phyloP scores from a whole-genome alignment of 768 basidiomycete species.

The Xerocomus brunneocitrinus region DNA sequence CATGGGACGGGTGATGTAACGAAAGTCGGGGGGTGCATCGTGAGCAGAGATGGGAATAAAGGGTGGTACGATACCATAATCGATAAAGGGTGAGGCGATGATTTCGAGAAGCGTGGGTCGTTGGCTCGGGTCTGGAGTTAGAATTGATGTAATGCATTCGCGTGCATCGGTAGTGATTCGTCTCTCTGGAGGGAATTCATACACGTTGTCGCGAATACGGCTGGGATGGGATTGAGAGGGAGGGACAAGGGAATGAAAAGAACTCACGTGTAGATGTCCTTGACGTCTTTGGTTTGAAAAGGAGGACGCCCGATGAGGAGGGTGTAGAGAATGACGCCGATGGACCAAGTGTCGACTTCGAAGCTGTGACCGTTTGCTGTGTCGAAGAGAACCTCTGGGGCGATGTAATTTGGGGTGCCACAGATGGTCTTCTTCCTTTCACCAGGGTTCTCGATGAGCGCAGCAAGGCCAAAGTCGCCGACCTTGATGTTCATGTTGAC shows the following conservation, averaged over 20 bases:
- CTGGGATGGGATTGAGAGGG: slow-evolving; percentile 35
- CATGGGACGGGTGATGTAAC: slow-evolving; percentile 54
- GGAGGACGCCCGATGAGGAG: slow-evolving; percentile 92
- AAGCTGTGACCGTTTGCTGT: slow-evolving; percentile 95
- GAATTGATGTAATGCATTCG: slow-evolving; percentile 76
- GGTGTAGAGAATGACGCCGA: slow-evolving; percentile 96
- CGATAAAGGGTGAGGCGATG: slow-evolving; percentile 81
- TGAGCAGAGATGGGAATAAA: slow-evolving; percentile 79
- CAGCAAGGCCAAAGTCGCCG: slow-evolving; percentile 95
- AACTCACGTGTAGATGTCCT: slow-evolving; percentile 86
- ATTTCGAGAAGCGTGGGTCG: slow-evolving; percentile 86
- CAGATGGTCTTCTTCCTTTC: slow-evolving; percentile 99
- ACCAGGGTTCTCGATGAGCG: slow-evolving; percentile 92
- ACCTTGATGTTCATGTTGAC: slow-evolving; percentile 92
- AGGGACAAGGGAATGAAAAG: not conserved
- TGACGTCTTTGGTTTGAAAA: slow-evolving; percentile 98
- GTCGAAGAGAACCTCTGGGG: slow-evolving; percentile 95
- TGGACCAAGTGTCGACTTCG: slow-evolving; percentile 97
- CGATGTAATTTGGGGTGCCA: slow-evolving; percentile 98
- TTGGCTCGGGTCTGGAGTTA: slow-evolving; percentile 76
- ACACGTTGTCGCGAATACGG: slow-evolving; percentile 90
- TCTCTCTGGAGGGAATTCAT: slow-evolving; percentile 83
- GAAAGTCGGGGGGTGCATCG: slow-evolving; percentile 71
- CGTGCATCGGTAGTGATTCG: slow-evolving; percentile 66
- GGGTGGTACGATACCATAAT: slow-evolving; percentile 70